These are phyloP conservation scores for Cordyceps javanica DNA, from an alignment of 2,329 filamentous ascomycete genomes.

Conservation along the genomic window DNA sequence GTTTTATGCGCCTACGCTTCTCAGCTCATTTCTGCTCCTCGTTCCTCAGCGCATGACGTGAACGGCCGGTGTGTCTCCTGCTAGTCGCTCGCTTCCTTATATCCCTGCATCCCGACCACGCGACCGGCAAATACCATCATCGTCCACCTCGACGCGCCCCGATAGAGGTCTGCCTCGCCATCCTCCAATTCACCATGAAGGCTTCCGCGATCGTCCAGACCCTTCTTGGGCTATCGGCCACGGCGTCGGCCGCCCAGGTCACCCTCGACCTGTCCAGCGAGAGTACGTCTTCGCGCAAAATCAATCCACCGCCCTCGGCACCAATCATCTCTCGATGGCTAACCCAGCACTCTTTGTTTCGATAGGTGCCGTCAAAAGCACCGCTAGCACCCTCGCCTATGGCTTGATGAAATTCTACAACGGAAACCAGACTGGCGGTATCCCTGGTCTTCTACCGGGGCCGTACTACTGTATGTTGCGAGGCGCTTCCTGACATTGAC, in stretches of 20 bases:
- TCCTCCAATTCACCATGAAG: conserved; percentile 1
- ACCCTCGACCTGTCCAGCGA: conserved; percentile 4
- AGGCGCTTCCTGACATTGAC: conserved; percentile 21
- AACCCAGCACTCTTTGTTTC: background rate
- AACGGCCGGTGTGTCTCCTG: background rate
- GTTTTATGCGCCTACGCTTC: background rate
- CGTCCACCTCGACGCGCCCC: background rate
- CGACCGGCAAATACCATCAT: background rate
- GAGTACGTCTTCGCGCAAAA: background rate
- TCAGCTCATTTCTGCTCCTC: background rate
- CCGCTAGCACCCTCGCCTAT: conserved; percentile 41
- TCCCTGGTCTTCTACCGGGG: conserved; percentile 50
- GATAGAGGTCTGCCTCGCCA: background rate
- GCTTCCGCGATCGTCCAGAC: background rate
- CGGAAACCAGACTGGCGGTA: conserved; percentile 54
- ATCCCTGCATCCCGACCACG: background rate
- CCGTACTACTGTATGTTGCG: conserved; percentile 56
- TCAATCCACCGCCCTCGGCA: background rate
- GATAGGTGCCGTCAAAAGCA: conserved; percentile 44
- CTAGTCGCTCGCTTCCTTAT: background rate
- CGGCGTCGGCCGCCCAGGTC: background rate
- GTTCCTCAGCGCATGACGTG: conserved; percentile 1
- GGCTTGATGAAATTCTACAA: conserved; percentile 45
- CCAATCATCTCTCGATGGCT: background rate
- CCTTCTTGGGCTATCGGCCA: conserved; percentile 1